phyloP scores from a whole-genome alignment of 1,284 basidiomycete species.

The Fereydounia khargensis region DNA sequence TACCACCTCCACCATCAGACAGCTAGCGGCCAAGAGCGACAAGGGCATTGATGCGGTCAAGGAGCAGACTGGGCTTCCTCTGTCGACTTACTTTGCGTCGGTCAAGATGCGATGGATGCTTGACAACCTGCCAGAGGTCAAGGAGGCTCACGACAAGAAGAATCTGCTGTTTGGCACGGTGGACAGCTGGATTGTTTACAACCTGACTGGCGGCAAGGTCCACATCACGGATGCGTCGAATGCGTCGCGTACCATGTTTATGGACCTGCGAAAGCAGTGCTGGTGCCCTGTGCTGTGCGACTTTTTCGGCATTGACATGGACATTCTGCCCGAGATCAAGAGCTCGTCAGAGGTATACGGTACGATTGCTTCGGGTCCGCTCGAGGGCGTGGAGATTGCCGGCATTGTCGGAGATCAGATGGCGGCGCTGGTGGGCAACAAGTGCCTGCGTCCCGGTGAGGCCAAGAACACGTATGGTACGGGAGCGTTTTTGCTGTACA shows the following conservation, averaged over 20 bases:
- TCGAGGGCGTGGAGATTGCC: constrained; percentile 78
- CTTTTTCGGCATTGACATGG: constrained; percentile 79
- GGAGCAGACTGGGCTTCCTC: constrained; percentile 46
- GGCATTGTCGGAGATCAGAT: constrained; percentile 96
- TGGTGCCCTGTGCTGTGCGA: constrained; percentile 81
- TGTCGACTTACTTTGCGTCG: constrained; percentile 84
- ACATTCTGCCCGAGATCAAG: constrained; percentile 80
- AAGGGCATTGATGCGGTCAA: constrained; percentile 71
- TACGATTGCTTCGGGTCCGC: constrained; percentile 66
- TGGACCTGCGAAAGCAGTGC: constrained; percentile 75
- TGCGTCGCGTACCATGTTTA: constrained; percentile 89
- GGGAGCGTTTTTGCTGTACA: constrained; percentile 91
- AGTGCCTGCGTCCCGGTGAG: constrained; percentile 59
- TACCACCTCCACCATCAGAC: constrained; percentile 77
- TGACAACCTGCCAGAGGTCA: constrained; percentile 78
- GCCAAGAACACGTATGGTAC: constrained; percentile 65
- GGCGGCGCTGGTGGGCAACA: constrained; percentile 92
- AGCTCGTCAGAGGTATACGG: constrained; percentile 92
- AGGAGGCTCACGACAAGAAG: constrained; percentile 75
- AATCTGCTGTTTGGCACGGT: constrained; percentile 89
- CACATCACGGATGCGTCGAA: constrained; percentile 95
- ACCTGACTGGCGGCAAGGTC: constrained; percentile 79
- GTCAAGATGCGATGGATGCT: constrained; percentile 97
- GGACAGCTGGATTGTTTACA: constrained; percentile 93
- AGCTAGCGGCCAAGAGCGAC: constrained; percentile 72